Evolutionary conservation across 768 basidiomycete species (phyloP).

Genomic region (Udeniomyces megalosporus): DNA sequence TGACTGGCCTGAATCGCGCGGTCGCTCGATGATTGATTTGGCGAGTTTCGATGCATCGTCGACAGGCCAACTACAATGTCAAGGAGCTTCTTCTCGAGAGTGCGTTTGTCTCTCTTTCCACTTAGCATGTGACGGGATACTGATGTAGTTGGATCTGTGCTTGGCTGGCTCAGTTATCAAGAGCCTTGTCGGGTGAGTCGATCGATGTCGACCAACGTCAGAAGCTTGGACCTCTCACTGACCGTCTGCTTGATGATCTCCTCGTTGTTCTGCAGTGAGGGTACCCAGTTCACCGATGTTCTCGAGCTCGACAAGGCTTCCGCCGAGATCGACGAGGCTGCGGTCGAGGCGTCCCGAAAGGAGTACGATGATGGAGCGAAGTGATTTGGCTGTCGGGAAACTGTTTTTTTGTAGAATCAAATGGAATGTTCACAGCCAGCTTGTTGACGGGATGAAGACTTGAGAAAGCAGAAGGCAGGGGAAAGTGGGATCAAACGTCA

Average conservation of each 20-base stretch:
- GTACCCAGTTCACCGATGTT: constrained; percentile 17
- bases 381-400: not conserved
- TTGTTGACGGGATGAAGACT: too few relatives aligned
- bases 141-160: too few relatives aligned
- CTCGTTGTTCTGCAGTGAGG: constrained; percentile 2
- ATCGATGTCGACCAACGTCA: not conserved
- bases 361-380: constrained; percentile 17
- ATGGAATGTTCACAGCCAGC: too few relatives aligned
- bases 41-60: not conserved
- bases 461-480: too few relatives aligned
- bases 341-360: constrained; percentile 17
- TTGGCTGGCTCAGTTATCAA: constrained; percentile 3
- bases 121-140: too few relatives aligned
- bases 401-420: too few relatives aligned
- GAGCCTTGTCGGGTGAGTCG: constrained; percentile 17
- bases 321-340: constrained; percentile 14
- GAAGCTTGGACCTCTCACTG: too few relatives aligned
- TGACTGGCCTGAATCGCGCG: too few relatives aligned
- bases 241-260: not conserved
- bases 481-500: too few relatives aligned
- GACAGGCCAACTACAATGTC: constrained; percentile 19
- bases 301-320: constrained; percentile 15
- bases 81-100: constrained; percentile 17
- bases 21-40: not conserved
- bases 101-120: too few relatives aligned